Conservation (phyloP, 2,329 filamentous ascomycete species). For the Claviceps africana region DNA sequence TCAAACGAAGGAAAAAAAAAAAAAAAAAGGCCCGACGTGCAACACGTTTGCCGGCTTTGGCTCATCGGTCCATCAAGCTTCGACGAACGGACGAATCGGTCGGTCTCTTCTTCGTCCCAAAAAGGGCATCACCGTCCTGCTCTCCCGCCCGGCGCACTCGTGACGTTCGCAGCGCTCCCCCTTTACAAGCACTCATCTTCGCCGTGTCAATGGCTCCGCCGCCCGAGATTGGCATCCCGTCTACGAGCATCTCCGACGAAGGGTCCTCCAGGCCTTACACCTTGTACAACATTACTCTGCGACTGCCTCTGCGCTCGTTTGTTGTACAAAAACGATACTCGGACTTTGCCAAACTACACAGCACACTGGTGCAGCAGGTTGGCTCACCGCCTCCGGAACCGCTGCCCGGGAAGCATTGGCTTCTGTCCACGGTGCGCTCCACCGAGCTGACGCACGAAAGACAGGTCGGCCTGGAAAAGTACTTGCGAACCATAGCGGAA, state of each 20-base stretch:
- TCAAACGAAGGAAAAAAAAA: no score
- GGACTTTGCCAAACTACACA: conserved; percentile 58
- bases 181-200: no score
- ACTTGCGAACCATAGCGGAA: conserved; percentile 58
- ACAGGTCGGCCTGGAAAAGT: conserved; percentile 53
- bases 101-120: background rate
- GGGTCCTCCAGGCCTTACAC: conserved; percentile 51
- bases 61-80: background rate
- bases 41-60: background rate
- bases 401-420: conserved; percentile 63
- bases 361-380: conserved; percentile 43
- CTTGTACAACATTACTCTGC: conserved; percentile 64
- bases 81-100: background rate
- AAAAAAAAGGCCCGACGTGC: background rate
- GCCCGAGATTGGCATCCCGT: conserved; percentile 52
- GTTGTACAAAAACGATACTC: conserved; percentile 72
- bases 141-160: background rate
- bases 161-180: background rate
- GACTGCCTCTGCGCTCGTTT: conserved; percentile 61
- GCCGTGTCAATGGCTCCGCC: conserved; percentile 43
- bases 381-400: conserved; percentile 50
- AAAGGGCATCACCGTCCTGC: background rate
- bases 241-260: conserved; percentile 43
- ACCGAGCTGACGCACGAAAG: conserved; percentile 57
- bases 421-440: conserved; percentile 57